A percentile compares a stretch with the other conserved stretches of the same genome.
These are phyloP conservation scores for Elsinoe necatrix DNA, from an alignment of 2,329 filamentous ascomycete genomes.

Conservation along the genomic window DNA sequence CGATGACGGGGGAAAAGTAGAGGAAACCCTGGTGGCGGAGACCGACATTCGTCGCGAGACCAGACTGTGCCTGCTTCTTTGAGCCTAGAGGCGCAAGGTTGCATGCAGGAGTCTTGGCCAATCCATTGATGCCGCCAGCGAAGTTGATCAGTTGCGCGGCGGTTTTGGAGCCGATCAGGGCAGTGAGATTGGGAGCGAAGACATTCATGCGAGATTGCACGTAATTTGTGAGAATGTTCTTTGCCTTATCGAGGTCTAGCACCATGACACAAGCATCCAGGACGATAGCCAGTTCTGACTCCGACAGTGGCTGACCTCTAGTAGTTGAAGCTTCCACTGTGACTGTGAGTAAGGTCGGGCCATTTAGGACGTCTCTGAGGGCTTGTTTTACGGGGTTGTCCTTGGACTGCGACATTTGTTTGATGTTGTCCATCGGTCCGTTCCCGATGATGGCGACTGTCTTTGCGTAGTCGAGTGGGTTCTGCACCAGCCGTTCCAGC, in stretches of 20 bases:
- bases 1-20: slow-evolving; percentile 84
- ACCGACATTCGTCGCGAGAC: slow-evolving; percentile 86
- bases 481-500: slow-evolving; percentile 80
- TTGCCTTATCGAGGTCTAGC: slow-evolving; percentile 77
- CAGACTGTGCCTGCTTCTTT: slow-evolving; percentile 71
- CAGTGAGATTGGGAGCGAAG: slow-evolving; percentile 89
- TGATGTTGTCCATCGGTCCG: slow-evolving; percentile 82
- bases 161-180: slow-evolving; percentile 81
- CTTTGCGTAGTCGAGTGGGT: slow-evolving; percentile 90
- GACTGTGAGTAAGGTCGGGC: slow-evolving; percentile 88
- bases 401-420: slow-evolving; percentile 63
- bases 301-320: slow-evolving; percentile 66
- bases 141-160: slow-evolving; percentile 95
- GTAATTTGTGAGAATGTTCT: slow-evolving; percentile 79
- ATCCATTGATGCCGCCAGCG: slow-evolving; percentile 75
- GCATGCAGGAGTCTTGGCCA: slow-evolving; percentile 87
- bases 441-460: slow-evolving; percentile 90
- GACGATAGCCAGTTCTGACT: slow-evolving; percentile 66
- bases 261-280: slow-evolving; percentile 77
- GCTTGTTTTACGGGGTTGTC: slow-evolving; percentile 70
- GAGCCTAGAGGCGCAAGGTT: slow-evolving; percentile 87
- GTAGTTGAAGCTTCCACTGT: slow-evolving; percentile 90
- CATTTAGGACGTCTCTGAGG: slow-evolving; percentile 74
- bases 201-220: slow-evolving; percentile 95
- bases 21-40: slow-evolving; percentile 88